Conservation (phyloP, 2,329 filamentous ascomycete genomes). For the Graphilbum ipis-grandicollis region DNA sequence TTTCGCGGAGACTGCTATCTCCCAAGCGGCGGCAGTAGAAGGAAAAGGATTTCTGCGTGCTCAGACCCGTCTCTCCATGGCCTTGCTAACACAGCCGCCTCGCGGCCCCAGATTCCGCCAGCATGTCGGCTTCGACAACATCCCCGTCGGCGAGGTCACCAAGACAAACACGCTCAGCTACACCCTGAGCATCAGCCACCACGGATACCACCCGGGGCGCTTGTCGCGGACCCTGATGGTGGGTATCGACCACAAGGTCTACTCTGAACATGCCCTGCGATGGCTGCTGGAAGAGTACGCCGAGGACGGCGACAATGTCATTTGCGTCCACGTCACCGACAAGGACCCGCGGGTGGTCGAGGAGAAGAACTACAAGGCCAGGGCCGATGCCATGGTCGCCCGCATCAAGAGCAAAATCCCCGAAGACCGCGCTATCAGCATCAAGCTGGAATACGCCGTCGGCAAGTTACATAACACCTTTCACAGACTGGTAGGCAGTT, state of each 20-base stretch:
- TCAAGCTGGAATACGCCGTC: conserved; percentile 74
- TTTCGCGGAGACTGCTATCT: no score
- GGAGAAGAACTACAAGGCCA: conserved; percentile 54
- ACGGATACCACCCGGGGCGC: conserved; percentile 65
- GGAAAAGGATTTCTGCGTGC: neutral
- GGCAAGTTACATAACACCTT: conserved; percentile 85
- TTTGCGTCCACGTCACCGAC: conserved; percentile 77
- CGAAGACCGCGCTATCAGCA: conserved; percentile 64
- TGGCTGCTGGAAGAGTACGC: conserved; percentile 87
- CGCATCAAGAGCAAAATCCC: conserved; percentile 63
- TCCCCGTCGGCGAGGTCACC: conserved; percentile 38
- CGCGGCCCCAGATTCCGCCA: conserved; percentile 32
- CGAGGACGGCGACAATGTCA: conserved; percentile 83
- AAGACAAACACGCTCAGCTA: conserved; percentile 49
- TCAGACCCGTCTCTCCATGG: neutral
- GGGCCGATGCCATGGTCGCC: conserved; percentile 58
- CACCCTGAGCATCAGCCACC: conserved; percentile 71
- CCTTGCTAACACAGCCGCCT: conserved; percentile 20
- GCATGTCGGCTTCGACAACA: conserved; percentile 44
- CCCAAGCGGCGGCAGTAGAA: no score
- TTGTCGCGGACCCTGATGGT: conserved; percentile 80
- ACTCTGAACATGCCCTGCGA: conserved; percentile 81
- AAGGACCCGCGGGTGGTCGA: conserved; percentile 56
- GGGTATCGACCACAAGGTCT: conserved; percentile 78
- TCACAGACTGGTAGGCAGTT: conserved; percentile 54